These are phyloP conservation scores for Gracilariopsis chorda DNA, from an alignment of 23 red algal genomes.

Conservation along the genomic window DNA sequence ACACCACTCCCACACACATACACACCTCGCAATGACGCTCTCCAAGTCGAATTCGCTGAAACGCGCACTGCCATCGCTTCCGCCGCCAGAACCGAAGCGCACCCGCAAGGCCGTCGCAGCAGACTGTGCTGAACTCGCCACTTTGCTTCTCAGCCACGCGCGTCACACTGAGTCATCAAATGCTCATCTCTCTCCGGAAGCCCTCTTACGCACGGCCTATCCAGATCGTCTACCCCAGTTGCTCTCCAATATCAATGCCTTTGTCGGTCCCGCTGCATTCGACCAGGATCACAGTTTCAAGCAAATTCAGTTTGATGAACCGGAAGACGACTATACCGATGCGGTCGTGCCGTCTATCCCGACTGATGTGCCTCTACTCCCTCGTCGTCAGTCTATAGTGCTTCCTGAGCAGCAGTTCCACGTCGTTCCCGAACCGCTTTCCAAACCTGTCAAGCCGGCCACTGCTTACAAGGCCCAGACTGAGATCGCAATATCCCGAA, in stretches of 20 bases:
- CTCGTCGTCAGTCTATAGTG: not conserved
- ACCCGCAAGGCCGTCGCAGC: not conserved
- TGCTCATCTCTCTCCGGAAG: not conserved
- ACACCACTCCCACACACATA: not conserved
- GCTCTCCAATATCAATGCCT: not conserved
- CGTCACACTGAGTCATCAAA: not conserved
- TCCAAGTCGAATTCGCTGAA: not conserved
- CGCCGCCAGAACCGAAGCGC: not conserved
- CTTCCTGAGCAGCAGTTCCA: not conserved
- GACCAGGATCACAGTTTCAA: not conserved
- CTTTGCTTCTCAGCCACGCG: not conserved
- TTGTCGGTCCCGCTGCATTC: not conserved
- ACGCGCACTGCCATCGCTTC: not conserved
- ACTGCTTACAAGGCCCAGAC: conserved; percentile 88
- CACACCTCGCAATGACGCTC: too few relatives aligned
- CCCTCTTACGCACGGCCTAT: not conserved
- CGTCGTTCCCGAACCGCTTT: not conserved
- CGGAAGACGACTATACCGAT: not conserved
- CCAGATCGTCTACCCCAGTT: not conserved
- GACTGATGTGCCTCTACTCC: not conserved
- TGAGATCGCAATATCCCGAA: conserved; percentile 89
- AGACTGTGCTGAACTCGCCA: not conserved
- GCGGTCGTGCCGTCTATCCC: conserved; percentile 22
- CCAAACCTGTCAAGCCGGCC: not conserved
- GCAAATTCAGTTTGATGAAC: too few relatives aligned